phyloP scores from a whole-genome alignment of 2,329 filamentous ascomycete genomes.

The Verticillium zaregamsianum region DNA sequence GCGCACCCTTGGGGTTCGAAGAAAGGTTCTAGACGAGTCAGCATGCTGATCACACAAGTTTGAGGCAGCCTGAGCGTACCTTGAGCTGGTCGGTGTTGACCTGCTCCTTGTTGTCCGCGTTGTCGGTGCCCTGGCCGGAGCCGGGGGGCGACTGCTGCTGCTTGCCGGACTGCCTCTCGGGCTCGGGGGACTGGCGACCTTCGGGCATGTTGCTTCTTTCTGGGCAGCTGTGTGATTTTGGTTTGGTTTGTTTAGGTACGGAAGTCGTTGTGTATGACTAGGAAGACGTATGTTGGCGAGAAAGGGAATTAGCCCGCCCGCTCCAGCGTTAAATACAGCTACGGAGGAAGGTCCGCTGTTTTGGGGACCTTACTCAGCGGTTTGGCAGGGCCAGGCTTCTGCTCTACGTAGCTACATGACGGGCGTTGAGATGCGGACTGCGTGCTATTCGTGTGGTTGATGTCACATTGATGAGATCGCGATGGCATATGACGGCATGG shows the following conservation, averaged over 20 bases:
- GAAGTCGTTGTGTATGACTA: neutral
- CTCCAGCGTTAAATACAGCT: neutral
- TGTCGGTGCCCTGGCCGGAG: slow-evolving; percentile 54
- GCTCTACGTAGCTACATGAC: neutral
- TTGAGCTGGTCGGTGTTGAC: slow-evolving; percentile 48
- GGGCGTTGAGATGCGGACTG: neutral
- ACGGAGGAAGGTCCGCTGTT: neutral
- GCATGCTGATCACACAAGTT: neutral
- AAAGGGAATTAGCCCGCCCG: neutral
- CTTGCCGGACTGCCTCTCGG: slow-evolving; percentile 60
- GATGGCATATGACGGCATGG: neutral
- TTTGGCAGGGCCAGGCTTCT: neutral
- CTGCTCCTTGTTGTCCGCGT: slow-evolving; percentile 48
- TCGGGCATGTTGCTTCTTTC: slow-evolving; percentile 54
- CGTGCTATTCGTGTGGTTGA: neutral
- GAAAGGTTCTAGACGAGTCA: slow-evolving; percentile 38
- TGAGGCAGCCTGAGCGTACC: slow-evolving; percentile 25
- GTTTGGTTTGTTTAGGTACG: neutral
- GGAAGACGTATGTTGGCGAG: neutral
- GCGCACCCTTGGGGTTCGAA: slow-evolving; percentile 62
- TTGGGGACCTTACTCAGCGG: neutral
- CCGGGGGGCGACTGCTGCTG: slow-evolving; percentile 58
- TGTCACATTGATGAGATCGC: neutral
- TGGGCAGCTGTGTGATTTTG: neutral
- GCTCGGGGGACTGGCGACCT: slow-evolving; percentile 75